phyloP scores from a whole-genome alignment of 2,329 filamentous ascomycete species.

The Arthrobotrys entomopaga region DNA sequence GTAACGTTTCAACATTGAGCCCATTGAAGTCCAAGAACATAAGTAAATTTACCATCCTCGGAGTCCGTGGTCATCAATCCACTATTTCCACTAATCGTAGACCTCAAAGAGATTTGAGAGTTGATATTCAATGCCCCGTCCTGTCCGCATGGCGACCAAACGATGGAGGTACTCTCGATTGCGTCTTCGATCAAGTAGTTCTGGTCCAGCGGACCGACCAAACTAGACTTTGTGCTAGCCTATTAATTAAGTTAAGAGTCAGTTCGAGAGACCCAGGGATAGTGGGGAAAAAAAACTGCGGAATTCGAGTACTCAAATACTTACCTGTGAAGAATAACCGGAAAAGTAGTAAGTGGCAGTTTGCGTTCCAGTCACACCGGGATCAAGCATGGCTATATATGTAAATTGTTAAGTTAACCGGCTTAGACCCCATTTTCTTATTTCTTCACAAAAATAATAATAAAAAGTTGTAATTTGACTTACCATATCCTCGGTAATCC shows the following conservation, averaged over 20 bases:
- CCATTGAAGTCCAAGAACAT: slow-evolving; percentile 64
- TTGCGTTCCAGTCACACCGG: slow-evolving; percentile 65
- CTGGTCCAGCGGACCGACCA: slow-evolving; percentile 63
- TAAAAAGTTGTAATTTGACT: too few species aligned
- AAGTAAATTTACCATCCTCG: slow-evolving; percentile 65
- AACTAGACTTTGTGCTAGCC: slow-evolving; percentile 59
- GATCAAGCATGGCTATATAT: slow-evolving; percentile 62
- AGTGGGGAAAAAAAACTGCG: too few species aligned
- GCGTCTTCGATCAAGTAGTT: slow-evolving; percentile 65
- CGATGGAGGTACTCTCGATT: slow-evolving; percentile 64
- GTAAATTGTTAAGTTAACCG: not conserved
- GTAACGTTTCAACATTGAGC: slow-evolving; percentile 59
- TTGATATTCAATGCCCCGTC: slow-evolving; percentile 68
- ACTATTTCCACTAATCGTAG: slow-evolving; percentile 57
- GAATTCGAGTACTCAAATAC: not conserved
- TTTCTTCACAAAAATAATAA: too few species aligned
- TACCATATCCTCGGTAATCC: slow-evolving; percentile 67
- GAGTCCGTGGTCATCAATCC: slow-evolving; percentile 66
- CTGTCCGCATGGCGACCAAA: slow-evolving; percentile 68
- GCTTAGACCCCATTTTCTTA: too few species aligned
- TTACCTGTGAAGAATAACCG: slow-evolving; percentile 61
- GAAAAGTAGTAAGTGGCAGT: slow-evolving; percentile 69
- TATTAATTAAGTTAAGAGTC: slow-evolving; percentile 5
- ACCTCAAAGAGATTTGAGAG: slow-evolving; percentile 65
- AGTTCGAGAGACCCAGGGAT: too few species aligned